phyloP scores from a whole-genome alignment of 345 rosid species.

The Noccaea caerulescens region DNA sequence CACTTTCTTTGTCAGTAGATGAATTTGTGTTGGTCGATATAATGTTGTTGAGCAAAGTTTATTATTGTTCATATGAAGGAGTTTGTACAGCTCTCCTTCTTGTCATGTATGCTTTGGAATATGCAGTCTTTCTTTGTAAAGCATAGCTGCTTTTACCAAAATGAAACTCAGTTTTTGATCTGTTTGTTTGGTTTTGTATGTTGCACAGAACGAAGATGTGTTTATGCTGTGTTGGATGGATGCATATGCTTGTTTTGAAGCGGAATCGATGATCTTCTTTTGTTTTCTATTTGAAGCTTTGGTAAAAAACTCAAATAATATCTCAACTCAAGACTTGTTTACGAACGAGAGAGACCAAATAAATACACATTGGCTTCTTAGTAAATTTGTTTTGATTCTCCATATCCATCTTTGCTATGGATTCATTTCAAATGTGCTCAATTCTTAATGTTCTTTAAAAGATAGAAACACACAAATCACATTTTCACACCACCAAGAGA shows the following conservation, averaged over 20 bases:
- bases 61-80: background rate
- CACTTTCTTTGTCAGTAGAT: background rate
- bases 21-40: background rate
- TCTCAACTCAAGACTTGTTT: constrained; percentile 1
- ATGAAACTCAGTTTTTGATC: background rate
- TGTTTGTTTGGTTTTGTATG: background rate
- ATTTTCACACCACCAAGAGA: constrained; percentile 9
- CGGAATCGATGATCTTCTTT: background rate
- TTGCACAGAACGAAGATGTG: constrained; percentile 34
- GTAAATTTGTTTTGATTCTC: constrained; percentile 23
- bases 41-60: background rate
- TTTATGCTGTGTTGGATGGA: constrained; percentile 9
- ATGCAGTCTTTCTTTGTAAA: background rate
- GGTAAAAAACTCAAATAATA: constrained; percentile 9
- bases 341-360: background rate
- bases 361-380: constrained; percentile 18
- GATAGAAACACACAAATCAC: background rate
- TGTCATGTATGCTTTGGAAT: constrained; percentile 6
- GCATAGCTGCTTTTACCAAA: background rate
- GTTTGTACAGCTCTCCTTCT: background rate
- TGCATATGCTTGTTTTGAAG: constrained; percentile 1
- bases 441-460: background rate
- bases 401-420: background rate
- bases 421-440: background rate
- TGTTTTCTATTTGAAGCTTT: constrained; percentile 23